Conservation (phyloP, 2,329 filamentous ascomycete genomes). For the Cucurbitaria berberidis region DNA sequence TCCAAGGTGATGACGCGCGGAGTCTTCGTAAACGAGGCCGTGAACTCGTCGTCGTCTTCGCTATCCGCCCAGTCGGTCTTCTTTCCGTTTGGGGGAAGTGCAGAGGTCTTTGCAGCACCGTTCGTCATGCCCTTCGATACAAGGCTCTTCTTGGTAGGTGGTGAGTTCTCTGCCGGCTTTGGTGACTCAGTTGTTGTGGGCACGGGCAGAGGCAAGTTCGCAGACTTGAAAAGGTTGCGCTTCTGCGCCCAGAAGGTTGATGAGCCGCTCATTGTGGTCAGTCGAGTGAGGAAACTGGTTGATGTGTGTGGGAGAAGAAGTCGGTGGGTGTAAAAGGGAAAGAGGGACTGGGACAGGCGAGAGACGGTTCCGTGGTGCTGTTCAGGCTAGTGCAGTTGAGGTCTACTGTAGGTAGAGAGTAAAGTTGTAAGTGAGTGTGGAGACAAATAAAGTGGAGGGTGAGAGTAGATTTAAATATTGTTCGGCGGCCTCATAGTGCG, state of each 20-base stretch:
- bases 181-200: not conserved
- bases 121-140: constrained; percentile 10
- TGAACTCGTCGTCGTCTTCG: constrained; percentile 25
- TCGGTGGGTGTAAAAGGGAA: not conserved
- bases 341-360: not conserved
- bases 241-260: constrained; percentile 8
- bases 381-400: not conserved
- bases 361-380: not conserved
- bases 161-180: not conserved
- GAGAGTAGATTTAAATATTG: not conserved
- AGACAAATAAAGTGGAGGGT: not conserved
- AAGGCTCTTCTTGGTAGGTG: constrained; percentile 5
- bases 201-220: not conserved
- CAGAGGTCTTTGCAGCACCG: not conserved
- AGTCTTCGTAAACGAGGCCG: not conserved
- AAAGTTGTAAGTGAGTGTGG: not conserved
- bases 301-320: not conserved
- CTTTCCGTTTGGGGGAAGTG: not conserved
- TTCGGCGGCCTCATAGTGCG: not conserved
- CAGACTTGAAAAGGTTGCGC: not conserved
- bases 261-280: not conserved
- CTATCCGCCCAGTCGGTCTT: constrained; percentile 25
- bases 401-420: not conserved
- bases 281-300: not conserved
- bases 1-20: constrained; percentile 1